Evolutionary conservation across 2,329 filamentous ascomycete species (phyloP), one percentile per base, ranked within the genome.

Genomic region (Nakataea oryzae): DNA sequence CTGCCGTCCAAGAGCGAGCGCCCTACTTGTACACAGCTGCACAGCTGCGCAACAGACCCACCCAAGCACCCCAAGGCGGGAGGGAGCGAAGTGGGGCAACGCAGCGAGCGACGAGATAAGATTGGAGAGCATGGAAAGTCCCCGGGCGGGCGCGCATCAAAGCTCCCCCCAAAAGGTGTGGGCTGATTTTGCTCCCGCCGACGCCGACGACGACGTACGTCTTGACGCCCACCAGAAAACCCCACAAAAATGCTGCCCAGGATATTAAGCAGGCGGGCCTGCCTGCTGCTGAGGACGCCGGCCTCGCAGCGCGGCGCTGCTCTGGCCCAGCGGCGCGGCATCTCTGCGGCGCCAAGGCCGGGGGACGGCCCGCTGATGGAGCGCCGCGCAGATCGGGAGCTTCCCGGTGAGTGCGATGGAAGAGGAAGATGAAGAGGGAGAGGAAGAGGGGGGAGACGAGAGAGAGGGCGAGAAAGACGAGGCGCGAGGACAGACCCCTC

Each of bases 321-420:
- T 26, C 47, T 57, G 54, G 21, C 27, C 30, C 28, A 60, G 32
- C 77, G 80, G 66, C 74, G 82, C 66, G 78, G 79, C 66, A 71
- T 83, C 62, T 77, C 83, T 61, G 75, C 82, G 13, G 80, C 85
- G 28, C 85, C 85, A 5, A 82, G 79, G 67, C 75, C 76, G 17
- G 84, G 84, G 64, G 82, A 85, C 70, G 85, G 83, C 29, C 86
- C 86, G 61, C 74, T 89, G 67, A 83, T 89, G 81, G 81, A 85
- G 70, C 79, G 87, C 67, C 78, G 85, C 64, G 75, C 84, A 50
- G 85, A 90, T 71, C 82, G 87, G 66, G 84, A 87, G 69, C 80
- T 89, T 24, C 87, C 87, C 65, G 81, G 86, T 87, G 71, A 62
- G 74, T 70, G 9, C n/a, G 24, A 24, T 14, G 28, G 26, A 14